These are phyloP conservation scores for Ostreobium quekettii DNA, from an alignment of 139 green algal genomes.

Conservation along the genomic window DNA sequence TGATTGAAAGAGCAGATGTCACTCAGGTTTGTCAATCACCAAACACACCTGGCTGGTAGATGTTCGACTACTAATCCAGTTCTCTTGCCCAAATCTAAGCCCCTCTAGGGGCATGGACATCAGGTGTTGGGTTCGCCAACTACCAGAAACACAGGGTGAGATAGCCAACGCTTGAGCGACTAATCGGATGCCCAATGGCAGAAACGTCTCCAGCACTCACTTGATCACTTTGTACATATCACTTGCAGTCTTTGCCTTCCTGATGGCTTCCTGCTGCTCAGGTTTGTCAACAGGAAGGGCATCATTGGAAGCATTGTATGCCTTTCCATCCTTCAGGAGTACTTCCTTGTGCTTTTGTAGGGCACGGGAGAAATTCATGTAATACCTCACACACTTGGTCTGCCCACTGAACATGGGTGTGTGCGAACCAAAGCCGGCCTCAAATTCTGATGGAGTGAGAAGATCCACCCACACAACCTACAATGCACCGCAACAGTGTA, in stretches of 20 bases:
- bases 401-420: conserved; percentile 85
- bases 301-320: conserved; percentile 49
- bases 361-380: conserved; percentile 65
- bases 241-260: conserved; percentile 37
- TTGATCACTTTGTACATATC: conserved; percentile 60
- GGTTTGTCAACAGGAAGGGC: conserved; percentile 39
- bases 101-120: too few relatives aligned
- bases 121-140: too few relatives aligned
- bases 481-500: too few relatives aligned
- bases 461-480: conserved; percentile 92
- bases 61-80: too few relatives aligned
- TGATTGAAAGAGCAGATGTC: too few relatives aligned
- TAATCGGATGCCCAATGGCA: too few relatives aligned
- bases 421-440: conserved; percentile 80
- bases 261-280: conserved; percentile 35
- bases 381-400: conserved; percentile 87
- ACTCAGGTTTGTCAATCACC: too few relatives aligned
- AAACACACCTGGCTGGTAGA: too few relatives aligned
- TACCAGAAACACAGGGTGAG: too few relatives aligned
- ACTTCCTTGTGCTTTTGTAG: conserved; percentile 19
- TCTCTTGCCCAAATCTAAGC: too few relatives aligned
- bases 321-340: conserved; percentile 17
- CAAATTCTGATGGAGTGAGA: conserved; percentile 75
- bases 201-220: too few relatives aligned
- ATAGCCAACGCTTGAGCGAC: too few relatives aligned